Evolutionary conservation across 306 rosid species (phyloP).

Genomic region (Dryas octopetala): DNA sequence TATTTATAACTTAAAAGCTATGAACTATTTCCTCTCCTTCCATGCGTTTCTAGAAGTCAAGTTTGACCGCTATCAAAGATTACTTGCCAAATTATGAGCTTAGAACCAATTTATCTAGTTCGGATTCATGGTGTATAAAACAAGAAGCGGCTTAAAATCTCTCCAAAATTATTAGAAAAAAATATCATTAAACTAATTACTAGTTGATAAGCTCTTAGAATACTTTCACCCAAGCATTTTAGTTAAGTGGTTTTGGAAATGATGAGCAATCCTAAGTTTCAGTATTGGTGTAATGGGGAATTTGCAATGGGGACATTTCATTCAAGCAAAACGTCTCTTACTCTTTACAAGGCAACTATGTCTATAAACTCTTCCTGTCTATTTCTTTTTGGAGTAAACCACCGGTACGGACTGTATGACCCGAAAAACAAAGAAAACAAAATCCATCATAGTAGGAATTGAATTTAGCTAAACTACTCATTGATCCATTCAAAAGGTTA

Average conservation of each 20-base stretch:
- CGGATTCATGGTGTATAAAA: no score
- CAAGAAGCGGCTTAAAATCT: no score
- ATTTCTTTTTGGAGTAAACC: background rate
- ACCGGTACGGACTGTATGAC: slow-evolving; percentile 7
- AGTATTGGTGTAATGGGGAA: background rate
- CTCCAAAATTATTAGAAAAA: no score
- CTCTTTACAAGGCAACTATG: slow-evolving; percentile 17
- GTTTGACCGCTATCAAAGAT: no score
- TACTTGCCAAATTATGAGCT: no score
- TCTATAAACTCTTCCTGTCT: slow-evolving; percentile 7
- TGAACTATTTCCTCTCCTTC: background rate
- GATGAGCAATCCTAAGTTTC: no score
- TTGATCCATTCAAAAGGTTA: background rate
- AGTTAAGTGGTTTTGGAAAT: no score
- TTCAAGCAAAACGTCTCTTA: background rate
- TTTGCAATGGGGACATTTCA: slow-evolving; percentile 1
- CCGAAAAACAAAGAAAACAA: slow-evolving; percentile 1
- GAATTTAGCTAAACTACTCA: background rate
- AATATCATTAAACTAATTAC: no score
- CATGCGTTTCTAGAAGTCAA: no score
- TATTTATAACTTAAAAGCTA: background rate
- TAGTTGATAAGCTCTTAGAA: no score
- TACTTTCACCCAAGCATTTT: no score
- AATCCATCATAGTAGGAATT: background rate
- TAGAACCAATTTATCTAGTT: no score